These are phyloP conservation scores for Verticillium dahliae DNA, from an alignment of 2,329 filamentous ascomycete species.

Conservation along the genomic window DNA sequence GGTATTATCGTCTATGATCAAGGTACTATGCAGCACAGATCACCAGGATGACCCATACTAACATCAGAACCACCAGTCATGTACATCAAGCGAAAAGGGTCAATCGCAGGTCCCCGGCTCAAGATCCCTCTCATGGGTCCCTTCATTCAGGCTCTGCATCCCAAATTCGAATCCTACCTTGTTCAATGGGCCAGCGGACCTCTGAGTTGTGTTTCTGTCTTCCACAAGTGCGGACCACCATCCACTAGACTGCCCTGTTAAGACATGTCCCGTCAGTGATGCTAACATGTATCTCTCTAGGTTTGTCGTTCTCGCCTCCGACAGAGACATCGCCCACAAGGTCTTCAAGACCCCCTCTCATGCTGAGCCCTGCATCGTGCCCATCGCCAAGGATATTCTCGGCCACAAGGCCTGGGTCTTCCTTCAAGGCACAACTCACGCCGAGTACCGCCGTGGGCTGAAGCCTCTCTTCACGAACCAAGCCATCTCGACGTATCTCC, in stretches of 20 bases:
- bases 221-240: constrained; percentile 60
- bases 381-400: constrained; percentile 67
- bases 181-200: constrained; percentile 73
- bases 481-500: constrained; percentile 64
- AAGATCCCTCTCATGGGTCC: constrained; percentile 68
- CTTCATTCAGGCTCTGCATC: constrained; percentile 68
- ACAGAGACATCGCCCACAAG: constrained; percentile 72
- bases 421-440: constrained; percentile 67
- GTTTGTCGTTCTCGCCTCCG: constrained; percentile 73
- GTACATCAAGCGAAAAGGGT: constrained; percentile 55
- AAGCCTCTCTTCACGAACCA: constrained; percentile 69
- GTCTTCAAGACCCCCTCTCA: constrained; percentile 73
- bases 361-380: constrained; percentile 72
- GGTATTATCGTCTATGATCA: constrained; percentile 32
- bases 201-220: constrained; percentile 75
- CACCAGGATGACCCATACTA: neutral
- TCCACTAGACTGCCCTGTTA: neutral
- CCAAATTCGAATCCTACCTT: constrained; percentile 67
- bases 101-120: constrained; percentile 55
- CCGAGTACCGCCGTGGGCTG: constrained; percentile 71
- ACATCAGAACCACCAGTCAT: constrained; percentile 32
- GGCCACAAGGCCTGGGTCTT: constrained; percentile 73
- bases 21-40: constrained; percentile 14
- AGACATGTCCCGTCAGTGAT: constrained; percentile 1
- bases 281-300: constrained; percentile 28